Percentiles rank a stretch among this genome's conserved stretches.
These are phyloP conservation scores for Populus trichocarpa DNA, from an alignment of 441 rosid genomes.

Conservation along the genomic window DNA sequence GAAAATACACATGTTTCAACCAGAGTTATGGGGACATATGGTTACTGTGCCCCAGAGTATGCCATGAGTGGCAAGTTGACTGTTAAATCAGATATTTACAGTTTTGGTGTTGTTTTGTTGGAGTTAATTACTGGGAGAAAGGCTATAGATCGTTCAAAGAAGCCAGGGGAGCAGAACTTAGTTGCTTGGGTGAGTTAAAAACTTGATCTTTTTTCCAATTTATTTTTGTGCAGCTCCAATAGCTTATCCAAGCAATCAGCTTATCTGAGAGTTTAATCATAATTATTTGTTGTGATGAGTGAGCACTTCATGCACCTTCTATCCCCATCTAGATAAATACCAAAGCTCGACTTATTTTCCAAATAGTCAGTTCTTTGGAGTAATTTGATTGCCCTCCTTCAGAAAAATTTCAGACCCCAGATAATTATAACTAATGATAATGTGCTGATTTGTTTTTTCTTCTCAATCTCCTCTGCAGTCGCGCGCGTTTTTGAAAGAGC, in stretches of 20 bases:
- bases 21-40: too few species aligned
- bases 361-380: not conserved
- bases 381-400: not conserved
- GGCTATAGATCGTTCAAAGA: slow-evolving; percentile 71
- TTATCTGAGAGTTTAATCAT: not conserved
- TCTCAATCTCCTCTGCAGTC: slow-evolving; percentile 38
- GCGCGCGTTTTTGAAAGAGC: slow-evolving; percentile 66
- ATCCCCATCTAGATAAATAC: not conserved
- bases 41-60: too few species aligned
- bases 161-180: slow-evolving; percentile 91
- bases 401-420: not conserved
- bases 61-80: slow-evolving; percentile 63
- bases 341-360: too few species aligned
- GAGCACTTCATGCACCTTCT: not conserved
- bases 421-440: not conserved
- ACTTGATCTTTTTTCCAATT: not conserved
- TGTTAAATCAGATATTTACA: slow-evolving; percentile 89
- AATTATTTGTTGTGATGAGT: not conserved
- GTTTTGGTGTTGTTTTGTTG: slow-evolving; percentile 86
- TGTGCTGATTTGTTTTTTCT: not conserved
- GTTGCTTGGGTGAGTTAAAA: slow-evolving; percentile 78
- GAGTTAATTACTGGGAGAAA: slow-evolving; percentile 89
- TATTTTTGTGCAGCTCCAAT: not conserved
- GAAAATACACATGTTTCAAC: too few species aligned
- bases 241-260: not conserved